These are phyloP conservation scores for Teratosphaeria destructans DNA, from an alignment of 2,329 filamentous ascomycete genomes.

Conservation along the genomic window DNA sequence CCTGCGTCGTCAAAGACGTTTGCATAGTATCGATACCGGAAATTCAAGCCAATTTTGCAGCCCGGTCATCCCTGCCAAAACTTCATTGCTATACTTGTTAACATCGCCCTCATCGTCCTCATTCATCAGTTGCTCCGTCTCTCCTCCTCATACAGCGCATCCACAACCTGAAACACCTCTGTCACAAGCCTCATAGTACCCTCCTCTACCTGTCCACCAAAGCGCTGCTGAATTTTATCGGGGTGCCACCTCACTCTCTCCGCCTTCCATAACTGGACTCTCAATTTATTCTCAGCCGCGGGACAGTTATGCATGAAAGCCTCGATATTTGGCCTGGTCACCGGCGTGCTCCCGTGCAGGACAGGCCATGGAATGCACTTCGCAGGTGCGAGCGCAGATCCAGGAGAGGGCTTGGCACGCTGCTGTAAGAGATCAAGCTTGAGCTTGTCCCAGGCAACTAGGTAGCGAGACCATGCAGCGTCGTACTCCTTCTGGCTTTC, in stretches of 20 bases:
- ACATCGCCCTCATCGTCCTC: neutral
- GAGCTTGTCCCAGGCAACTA: slow-evolving; percentile 21
- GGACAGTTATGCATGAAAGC: slow-evolving; percentile 57
- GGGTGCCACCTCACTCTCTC: slow-evolving; percentile 95
- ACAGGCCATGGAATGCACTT: slow-evolving; percentile 62
- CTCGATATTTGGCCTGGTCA: slow-evolving; percentile 52
- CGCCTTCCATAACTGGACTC: slow-evolving; percentile 54
- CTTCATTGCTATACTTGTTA: too few species aligned
- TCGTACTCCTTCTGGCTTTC: slow-evolving; percentile 13
- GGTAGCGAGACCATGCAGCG: slow-evolving; percentile 19
- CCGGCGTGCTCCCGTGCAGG: slow-evolving; percentile 43
- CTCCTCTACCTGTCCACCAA: slow-evolving; percentile 62
- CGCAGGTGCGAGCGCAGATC: slow-evolving; percentile 12
- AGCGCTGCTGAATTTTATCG: slow-evolving; percentile 89
- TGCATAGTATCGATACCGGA: too few species aligned
- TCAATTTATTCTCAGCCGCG: slow-evolving; percentile 7
- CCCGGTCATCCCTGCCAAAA: too few species aligned
- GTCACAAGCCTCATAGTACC: slow-evolving; percentile 70
- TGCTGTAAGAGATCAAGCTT: slow-evolving; percentile 16
- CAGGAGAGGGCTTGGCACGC: slow-evolving; percentile 1
- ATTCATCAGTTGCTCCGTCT: neutral
- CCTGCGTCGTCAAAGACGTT: too few species aligned
- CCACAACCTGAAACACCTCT: slow-evolving; percentile 82
- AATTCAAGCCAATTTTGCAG: too few species aligned
- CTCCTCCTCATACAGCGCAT: slow-evolving; percentile 36